Evolutionary conservation across 495 filamentous ascomycete species (phyloP).

Genomic region (Aspergillus baeticus): DNA sequence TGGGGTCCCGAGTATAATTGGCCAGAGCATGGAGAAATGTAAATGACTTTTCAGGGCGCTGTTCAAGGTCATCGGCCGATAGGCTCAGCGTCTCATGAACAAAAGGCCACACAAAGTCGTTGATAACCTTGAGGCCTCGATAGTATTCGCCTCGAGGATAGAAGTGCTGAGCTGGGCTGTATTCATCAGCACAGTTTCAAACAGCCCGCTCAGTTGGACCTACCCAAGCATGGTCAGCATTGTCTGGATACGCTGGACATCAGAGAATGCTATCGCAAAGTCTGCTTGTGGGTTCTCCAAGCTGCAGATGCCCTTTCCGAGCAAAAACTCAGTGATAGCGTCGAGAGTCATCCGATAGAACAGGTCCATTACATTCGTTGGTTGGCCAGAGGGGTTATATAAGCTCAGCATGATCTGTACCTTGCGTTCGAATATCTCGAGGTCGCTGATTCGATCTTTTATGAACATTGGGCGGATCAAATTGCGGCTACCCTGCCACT

Average conservation of each 20-base stretch:
- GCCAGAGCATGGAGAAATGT: slow-evolving; percentile 9
- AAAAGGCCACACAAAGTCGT: slow-evolving; percentile 10
- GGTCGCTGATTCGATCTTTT: slow-evolving; percentile 49
- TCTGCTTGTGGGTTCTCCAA: slow-evolving; percentile 47
- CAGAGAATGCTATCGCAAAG: slow-evolving; percentile 52
- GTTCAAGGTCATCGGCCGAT: neutral
- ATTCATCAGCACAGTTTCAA: neutral
- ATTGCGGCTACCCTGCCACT: slow-evolving; percentile 51
- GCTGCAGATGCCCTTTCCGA: slow-evolving; percentile 53
- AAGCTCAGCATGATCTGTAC: slow-evolving; percentile 38
- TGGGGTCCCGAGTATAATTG: slow-evolving; percentile 2
- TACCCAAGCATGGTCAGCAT: slow-evolving; percentile 19
- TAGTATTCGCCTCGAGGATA: slow-evolving; percentile 3
- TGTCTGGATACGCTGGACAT: slow-evolving; percentile 49
- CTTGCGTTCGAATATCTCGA: slow-evolving; percentile 53
- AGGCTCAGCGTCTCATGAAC: slow-evolving; percentile 1
- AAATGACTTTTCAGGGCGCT: neutral
- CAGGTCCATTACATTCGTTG: slow-evolving; percentile 51
- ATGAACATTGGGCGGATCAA: slow-evolving; percentile 59
- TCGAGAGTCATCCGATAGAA: slow-evolving; percentile 57
- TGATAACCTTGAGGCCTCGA: slow-evolving; percentile 4
- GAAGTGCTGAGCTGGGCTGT: slow-evolving; percentile 2
- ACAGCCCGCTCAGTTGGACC: neutral
- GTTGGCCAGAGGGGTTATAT: slow-evolving; percentile 36
- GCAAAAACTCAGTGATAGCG: slow-evolving; percentile 57